Evolutionary conservation across 768 basidiomycete species (phyloP).

Genomic region (Lactarius evosmus): DNA sequence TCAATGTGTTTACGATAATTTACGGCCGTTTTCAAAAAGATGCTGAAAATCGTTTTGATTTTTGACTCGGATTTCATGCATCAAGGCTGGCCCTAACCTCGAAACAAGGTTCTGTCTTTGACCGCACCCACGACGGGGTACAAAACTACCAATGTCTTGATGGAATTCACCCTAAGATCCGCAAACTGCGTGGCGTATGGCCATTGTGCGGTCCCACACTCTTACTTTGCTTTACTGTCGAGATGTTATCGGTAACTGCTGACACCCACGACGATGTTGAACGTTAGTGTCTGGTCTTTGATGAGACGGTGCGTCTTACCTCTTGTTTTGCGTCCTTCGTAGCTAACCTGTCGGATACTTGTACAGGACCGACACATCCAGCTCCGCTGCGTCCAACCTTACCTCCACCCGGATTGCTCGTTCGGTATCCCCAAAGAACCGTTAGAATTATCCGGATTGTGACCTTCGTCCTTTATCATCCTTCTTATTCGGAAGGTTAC

Average conservation of each 20-base stretch:
- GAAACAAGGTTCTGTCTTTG: not conserved
- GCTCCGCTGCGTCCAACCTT: conserved; percentile 34
- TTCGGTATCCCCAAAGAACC: conserved; percentile 34
- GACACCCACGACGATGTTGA: conserved; percentile 86
- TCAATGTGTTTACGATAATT: conserved; percentile 12
- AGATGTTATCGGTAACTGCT: conserved; percentile 61
- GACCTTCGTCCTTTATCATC: conserved; percentile 30
- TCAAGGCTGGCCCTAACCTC: conserved; percentile 21
- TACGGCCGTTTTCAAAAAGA: too few relatives aligned
- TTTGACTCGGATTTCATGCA: too few relatives aligned
- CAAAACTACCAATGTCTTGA: conserved; percentile 86
- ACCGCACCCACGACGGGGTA: conserved; percentile 69
- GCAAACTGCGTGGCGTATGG: conserved; percentile 74
- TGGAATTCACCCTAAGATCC: conserved; percentile 82
- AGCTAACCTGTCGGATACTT: not conserved
- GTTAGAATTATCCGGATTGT: conserved; percentile 27
- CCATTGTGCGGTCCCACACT: not conserved
- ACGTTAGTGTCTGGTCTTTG: conserved; percentile 73
- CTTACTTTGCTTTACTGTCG: not conserved
- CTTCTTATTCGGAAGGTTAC: conserved; percentile 35
- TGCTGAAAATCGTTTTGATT: too few relatives aligned
- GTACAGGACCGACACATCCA: conserved; percentile 35
- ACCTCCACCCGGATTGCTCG: conserved; percentile 35
- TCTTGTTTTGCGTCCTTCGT: not conserved
- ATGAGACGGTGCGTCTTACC: conserved; percentile 58